Evolutionary conservation across 495 filamentous ascomycete species (phyloP), one percentile per base, ranked within the genome.

Genomic region (Rhizodiscina lignyota): DNA sequence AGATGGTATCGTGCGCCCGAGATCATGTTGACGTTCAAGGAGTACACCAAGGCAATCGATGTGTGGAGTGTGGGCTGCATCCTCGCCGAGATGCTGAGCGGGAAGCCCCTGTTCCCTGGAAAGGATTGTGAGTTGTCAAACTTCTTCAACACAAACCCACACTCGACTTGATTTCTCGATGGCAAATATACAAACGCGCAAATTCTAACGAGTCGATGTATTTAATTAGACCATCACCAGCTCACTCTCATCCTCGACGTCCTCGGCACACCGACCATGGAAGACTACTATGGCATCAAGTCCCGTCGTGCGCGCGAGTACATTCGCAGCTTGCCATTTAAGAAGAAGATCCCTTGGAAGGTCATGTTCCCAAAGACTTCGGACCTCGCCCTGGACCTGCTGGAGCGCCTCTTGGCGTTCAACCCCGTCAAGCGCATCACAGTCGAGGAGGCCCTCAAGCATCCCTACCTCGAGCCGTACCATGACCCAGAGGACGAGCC

Each of bases 201-300:
- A n/a, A n/a, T n/a, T n/a, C n/a, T n/a, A n/a, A n/a, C n/a, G n/a
- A n/a, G n/a, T n/a, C n/a, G n/a, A n/a, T n/a, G n/a, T n/a, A n/a
- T n/a, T n/a, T n/a, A n/a, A n/a, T n/a, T 40, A 94, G 86, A 99
- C 50, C 91, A 99, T 60, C 91, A 99, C 56, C 91, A 99, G 59
- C 67, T 99, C 48, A 99, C 91, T 13, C 68, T 99, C 27, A 99
- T 99, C 50, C 66, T 99, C 43, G 91, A 99, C 47, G 89, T 99
- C 10, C 79, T 99, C 37, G 91, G 91, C 37, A 99, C 91, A 8
- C 91, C 91, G 3, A 99, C 91, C 2, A 99, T 99, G 91, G 91
- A 99, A 56, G 91, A 99, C 50, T 99, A 99, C 68, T 99, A 99
- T 43, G 91, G 91, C 36, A 99, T 99, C 72, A 96, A 96, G 60